Base-by-base conservation (phyloP, 2,329 filamentous ascomycete species). In the Tolypocladium sp. region DNA sequence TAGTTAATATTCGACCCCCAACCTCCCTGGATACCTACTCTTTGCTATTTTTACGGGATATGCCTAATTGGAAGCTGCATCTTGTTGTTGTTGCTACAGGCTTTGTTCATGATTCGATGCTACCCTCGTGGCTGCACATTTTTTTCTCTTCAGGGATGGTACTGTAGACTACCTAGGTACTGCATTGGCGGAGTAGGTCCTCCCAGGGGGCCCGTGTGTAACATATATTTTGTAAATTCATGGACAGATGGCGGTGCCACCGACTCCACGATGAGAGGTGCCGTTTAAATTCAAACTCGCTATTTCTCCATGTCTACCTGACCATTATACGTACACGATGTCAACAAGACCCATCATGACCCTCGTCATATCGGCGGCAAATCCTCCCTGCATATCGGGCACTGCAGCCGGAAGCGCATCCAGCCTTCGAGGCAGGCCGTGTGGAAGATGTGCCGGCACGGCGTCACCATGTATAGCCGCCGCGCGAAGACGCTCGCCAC, bases 401-500 rank as follows among this genome's bases (percentile, higher is more conserved):
- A 99, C 76, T 96, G 91, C 68, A 99, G 74, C 60, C 93, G 79
- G 71, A 95, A 92, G 70, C 90, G 83, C 89, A 99, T 94, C 94
- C 94, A 97, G 44, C 91, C 92, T 75, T 97, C 93, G 65, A 99
- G 76, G 73, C 94, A 99, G 38, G 82, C 79, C 59, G 87, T 94
- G 71, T 99, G 94, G 71, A 99, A 99, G 55, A 97, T 92, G 76
- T 99, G 94, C 58, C 92, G 80, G 73, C 94, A 99, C 55, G 94
- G 94, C 59, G 94, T 99, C 27, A 97, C 91, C 94, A 99, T 99
- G 75, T 97, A 97, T 66, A 84, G 81, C 56, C 92, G 83, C 61
- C 93, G 80, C 38, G 90, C 89, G 65, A 97, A 79, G 58, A 96
- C 83, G 37, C 87, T 87, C 0, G 84, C 77, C 60, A 86, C 81